phyloP scores from a whole-genome alignment of 2,329 filamentous ascomycete genomes.

The Fusarium tuaranense region DNA sequence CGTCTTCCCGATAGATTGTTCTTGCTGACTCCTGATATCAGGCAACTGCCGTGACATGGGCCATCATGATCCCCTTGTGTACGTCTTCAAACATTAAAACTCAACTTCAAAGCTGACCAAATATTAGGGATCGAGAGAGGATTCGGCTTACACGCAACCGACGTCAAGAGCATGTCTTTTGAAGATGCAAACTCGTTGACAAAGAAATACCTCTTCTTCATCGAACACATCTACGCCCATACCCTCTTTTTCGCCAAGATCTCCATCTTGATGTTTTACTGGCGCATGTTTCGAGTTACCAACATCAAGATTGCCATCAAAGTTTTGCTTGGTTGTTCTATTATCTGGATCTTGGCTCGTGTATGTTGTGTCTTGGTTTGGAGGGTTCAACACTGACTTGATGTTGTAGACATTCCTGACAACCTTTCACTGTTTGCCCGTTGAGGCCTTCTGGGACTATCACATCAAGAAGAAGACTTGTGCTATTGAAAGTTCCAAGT shows the following conservation, averaged over 20 bases:
- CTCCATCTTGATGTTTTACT: slow-evolving; percentile 47
- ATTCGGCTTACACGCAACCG: slow-evolving; percentile 29
- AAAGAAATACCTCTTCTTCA: slow-evolving; percentile 36
- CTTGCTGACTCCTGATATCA: slow-evolving; percentile 10
- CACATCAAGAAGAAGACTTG: slow-evolving; percentile 44
- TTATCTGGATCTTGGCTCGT: slow-evolving; percentile 45
- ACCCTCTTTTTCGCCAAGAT: slow-evolving; percentile 46
- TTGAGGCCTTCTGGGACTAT: slow-evolving; percentile 49
- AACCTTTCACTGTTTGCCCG: slow-evolving; percentile 50
- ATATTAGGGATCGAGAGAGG: slow-evolving; percentile 29
- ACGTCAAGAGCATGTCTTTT: slow-evolving; percentile 15
- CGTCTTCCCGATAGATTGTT: neutral
- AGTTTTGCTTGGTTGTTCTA: slow-evolving; percentile 39
- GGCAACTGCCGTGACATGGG: slow-evolving; percentile 31
- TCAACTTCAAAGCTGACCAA: neutral
- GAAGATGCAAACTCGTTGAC: slow-evolving; percentile 23
- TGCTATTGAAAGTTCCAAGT: slow-evolving; percentile 44
- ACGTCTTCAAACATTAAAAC: neutral
- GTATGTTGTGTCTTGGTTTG: slow-evolving; percentile 3
- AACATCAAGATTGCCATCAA: slow-evolving; percentile 42
- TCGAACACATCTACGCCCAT: slow-evolving; percentile 46
- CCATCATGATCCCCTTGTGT: slow-evolving; percentile 32
- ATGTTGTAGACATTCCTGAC: slow-evolving; percentile 44
- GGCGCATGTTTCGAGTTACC: slow-evolving; percentile 46
- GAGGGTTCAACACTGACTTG: neutral